phyloP scores from a whole-genome alignment of 1,284 basidiomycete genomes.

The Cryptococcus sp. region DNA sequence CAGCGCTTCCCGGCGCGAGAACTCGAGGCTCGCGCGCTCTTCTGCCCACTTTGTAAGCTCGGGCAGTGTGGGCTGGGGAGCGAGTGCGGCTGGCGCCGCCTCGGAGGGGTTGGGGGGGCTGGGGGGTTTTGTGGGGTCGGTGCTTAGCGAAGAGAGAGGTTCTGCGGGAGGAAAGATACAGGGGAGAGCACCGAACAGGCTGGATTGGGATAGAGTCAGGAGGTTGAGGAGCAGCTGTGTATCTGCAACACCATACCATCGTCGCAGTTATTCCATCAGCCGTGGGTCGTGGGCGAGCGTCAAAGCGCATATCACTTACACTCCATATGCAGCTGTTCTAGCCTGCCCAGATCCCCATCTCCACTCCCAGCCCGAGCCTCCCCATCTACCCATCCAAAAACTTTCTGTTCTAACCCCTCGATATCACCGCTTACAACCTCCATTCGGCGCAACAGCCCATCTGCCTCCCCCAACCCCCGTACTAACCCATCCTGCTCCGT shows the following conservation, averaged over 20 bases:
- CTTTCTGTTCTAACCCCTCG: constrained; percentile 3
- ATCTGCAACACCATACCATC: constrained; percentile 10
- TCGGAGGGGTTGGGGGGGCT: not conserved
- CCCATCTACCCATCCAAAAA: constrained; percentile 4
- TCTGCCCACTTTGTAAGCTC: constrained; percentile 28
- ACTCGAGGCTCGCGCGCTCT: constrained; percentile 25
- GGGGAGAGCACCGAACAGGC: constrained; percentile 9
- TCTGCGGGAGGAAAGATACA: not conserved
- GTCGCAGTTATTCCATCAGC: no score
- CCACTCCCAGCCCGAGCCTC: constrained; percentile 5
- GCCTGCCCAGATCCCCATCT: constrained; percentile 1
- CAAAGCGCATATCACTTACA: constrained; percentile 9
- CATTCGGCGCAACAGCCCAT: constrained; percentile 3
- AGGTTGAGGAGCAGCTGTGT: constrained; percentile 8
- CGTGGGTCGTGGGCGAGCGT: no score
- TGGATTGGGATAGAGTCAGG: constrained; percentile 4
- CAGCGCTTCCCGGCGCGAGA: constrained; percentile 22
- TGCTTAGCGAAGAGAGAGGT: not conserved
- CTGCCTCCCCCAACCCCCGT: constrained; percentile 2
- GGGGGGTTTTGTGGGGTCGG: not conserved
- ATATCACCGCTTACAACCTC: constrained; percentile 10
- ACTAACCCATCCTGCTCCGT: not conserved
- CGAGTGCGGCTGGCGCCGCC: not conserved
- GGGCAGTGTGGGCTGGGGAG: not conserved
- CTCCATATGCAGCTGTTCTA: constrained; percentile 13